Percentiles rank a stretch among this genome's conserved stretches.
Conservation (phyloP, 1,284 basidiomycete species). For the Rhodotorula sp. region DNA sequence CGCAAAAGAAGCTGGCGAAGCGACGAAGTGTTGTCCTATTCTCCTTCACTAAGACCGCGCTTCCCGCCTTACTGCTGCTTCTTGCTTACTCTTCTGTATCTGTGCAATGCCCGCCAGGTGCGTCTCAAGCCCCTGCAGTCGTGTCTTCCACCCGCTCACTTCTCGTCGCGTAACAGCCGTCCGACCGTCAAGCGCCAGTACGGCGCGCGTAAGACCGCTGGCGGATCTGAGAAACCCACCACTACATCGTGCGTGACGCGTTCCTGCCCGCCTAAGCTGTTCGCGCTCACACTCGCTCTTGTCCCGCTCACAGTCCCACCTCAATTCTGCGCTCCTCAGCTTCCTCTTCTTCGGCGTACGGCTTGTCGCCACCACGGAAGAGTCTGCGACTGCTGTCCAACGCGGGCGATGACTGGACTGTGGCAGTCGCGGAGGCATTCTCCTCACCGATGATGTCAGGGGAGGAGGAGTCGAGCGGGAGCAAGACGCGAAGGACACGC, state of each 20-base stretch:
- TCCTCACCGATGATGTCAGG: neutral
- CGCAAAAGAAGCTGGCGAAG: too few relatives aligned
- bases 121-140: neutral
- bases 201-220: slow-evolving; percentile 27
- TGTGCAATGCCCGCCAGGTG: neutral
- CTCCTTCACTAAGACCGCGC: too few relatives aligned
- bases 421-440: slow-evolving; percentile 3
- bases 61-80: neutral
- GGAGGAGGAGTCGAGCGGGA: neutral
- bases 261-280: neutral
- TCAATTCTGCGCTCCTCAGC: neutral
- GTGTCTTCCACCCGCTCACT: neutral
- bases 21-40: neutral
- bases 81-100: neutral
- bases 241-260: neutral
- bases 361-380: neutral
- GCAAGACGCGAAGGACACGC: neutral
- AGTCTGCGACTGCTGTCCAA: neutral
- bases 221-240: neutral
- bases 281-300: too few relatives aligned
- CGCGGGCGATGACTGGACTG: neutral
- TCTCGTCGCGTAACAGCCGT: slow-evolving; percentile 4
- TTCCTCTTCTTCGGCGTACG: neutral
- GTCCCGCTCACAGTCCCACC: neutral
- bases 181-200: slow-evolving; percentile 35